Percentiles rank a stretch among this genome's conserved stretches.
Evolutionary conservation across 2,329 filamentous ascomycete species (phyloP).

Genomic region (Phaeosphaeriaceae sp.): DNA sequence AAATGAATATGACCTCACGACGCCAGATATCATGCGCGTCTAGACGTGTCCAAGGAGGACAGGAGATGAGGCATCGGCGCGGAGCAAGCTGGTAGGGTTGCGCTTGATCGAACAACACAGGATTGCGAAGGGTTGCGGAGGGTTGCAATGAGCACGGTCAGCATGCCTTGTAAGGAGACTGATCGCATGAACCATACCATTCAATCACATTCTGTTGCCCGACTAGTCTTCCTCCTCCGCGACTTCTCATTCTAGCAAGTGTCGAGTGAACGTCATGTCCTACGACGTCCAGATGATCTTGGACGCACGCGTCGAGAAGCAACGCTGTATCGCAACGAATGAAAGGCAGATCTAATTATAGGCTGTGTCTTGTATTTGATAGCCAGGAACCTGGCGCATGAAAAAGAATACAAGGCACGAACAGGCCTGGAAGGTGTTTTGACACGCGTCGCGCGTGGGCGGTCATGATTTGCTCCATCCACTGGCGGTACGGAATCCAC

Average conservation of each 20-base stretch:
- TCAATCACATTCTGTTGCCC: not conserved
- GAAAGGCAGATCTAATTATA: not conserved
- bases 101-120: not conserved
- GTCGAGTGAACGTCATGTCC: not conserved
- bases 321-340: not conserved
- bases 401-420: not conserved
- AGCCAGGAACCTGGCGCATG: not conserved
- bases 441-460: not conserved
- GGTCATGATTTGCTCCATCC: not conserved
- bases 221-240: not conserved
- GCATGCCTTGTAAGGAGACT: not conserved
- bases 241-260: not conserved
- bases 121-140: not conserved
- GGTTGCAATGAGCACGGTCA: not conserved
- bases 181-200: not conserved
- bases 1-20: constrained; percentile 1
- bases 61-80: not conserved
- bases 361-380: not conserved
- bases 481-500: not conserved
- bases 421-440: not conserved
- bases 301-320: not conserved
- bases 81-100: not conserved
- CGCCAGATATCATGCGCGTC: not conserved
- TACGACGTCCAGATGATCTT: not conserved
- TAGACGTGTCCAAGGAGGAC: not conserved